A percentile compares a stretch with the other conserved stretches of the same genome.
These are phyloP conservation scores for Dioscorea zingiberensis DNA, from an alignment of 106 monocot genomes.

Conservation along the genomic window DNA sequence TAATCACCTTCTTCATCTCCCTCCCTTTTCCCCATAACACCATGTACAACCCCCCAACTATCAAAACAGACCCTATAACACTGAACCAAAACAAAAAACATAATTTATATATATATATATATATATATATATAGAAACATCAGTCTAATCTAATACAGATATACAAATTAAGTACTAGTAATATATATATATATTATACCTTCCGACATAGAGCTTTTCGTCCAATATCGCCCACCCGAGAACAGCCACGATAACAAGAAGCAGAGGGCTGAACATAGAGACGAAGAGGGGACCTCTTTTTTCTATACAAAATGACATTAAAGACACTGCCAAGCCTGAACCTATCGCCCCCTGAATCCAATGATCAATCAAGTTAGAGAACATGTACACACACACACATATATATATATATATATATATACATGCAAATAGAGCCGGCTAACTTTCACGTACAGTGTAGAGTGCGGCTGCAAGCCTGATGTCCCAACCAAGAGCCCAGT, in stretches of 20 bases:
- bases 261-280: slow-evolving; percentile 78
- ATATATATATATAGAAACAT: neutral
- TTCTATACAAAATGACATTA: slow-evolving; percentile 76
- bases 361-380: no score
- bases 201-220: slow-evolving; percentile 67
- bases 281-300: slow-evolving; percentile 62
- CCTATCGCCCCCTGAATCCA: slow-evolving; percentile 46
- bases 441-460: slow-evolving; percentile 46
- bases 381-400: no score
- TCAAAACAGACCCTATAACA: slow-evolving; percentile 30
- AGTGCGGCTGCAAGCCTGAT: slow-evolving; percentile 47
- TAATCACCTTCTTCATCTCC: slow-evolving; percentile 13
- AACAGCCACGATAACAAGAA: slow-evolving; percentile 65
- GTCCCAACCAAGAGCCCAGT: slow-evolving; percentile 67
- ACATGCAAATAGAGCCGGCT: no score
- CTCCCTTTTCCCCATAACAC: slow-evolving; percentile 56
- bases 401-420: no score
- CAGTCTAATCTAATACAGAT: no score
- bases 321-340: slow-evolving; percentile 46
- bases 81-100: slow-evolving; percentile 6
- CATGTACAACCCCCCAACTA: slow-evolving; percentile 44
- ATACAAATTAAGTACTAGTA: no score
- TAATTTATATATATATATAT: neutral
- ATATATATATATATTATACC: slow-evolving; percentile 23
- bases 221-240: slow-evolving; percentile 72